Conservation (phyloP, 345 rosid genomes). For the Eucalyptus microcorys region DNA sequence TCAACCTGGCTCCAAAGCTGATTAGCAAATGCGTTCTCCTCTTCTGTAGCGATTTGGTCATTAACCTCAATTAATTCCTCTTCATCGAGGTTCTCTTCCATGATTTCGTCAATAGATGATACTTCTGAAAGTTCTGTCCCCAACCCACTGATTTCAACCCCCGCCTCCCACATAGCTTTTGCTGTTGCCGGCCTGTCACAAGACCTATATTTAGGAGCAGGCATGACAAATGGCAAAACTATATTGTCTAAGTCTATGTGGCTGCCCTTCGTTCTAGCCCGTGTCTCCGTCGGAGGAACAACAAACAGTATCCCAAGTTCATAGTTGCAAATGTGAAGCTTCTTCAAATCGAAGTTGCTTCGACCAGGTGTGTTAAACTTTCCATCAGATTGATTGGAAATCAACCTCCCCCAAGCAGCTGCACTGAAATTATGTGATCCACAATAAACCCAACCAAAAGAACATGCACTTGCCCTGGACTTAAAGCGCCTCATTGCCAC, state of each 20-base stretch:
- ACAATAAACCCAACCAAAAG: slow-evolving; percentile 84
- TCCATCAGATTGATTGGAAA: slow-evolving; percentile 19
- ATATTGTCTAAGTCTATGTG: slow-evolving; percentile 39
- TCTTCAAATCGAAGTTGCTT: slow-evolving; percentile 3
- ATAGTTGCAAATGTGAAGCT: slow-evolving; percentile 73
- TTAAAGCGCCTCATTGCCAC: slow-evolving; percentile 66
- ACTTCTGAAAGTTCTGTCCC: slow-evolving; percentile 21
- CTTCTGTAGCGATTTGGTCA: slow-evolving; percentile 32
- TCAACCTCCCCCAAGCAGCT: slow-evolving; percentile 86
- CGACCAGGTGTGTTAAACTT: slow-evolving; percentile 11
- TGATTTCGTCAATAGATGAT: slow-evolving; percentile 19
- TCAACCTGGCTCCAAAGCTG: slow-evolving; percentile 66
- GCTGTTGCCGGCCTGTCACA: slow-evolving; percentile 72
- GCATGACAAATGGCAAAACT: slow-evolving; percentile 58
- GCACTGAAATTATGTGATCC: slow-evolving; percentile 93
- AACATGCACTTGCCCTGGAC: slow-evolving; percentile 28
- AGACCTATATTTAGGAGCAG: slow-evolving; percentile 65
- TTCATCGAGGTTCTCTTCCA: slow-evolving; percentile 40
- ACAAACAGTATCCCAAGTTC: slow-evolving; percentile 77
- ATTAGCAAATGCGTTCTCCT: slow-evolving; percentile 70
- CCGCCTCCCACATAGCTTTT: slow-evolving; percentile 61
- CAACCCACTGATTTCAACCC: slow-evolving; percentile 19
- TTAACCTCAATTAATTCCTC: slow-evolving; percentile 34
- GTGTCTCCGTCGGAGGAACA: slow-evolving; percentile 50
- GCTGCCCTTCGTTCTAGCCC: background rate